Evolutionary conservation across 2,329 filamentous ascomycete species (phyloP), one percentile per base, ranked within the genome.

Genomic region (Hansfordia pulvinata): DNA sequence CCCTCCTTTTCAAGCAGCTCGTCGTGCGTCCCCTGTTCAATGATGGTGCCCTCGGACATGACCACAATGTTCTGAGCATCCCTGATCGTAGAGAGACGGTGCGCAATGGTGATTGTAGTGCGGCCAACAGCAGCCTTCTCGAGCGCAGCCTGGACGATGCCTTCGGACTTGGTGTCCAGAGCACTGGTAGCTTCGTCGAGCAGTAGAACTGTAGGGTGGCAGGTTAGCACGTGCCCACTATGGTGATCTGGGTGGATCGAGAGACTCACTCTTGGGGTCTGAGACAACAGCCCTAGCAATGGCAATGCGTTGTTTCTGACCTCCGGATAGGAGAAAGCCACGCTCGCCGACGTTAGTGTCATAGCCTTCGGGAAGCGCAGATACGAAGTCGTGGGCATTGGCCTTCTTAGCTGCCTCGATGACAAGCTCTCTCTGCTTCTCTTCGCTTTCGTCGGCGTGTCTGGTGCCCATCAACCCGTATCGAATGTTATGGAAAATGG

Each of bases 31-130:
- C 90, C 90, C 52, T 94, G 85, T 52, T 98, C 90, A 9, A 93
- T 65, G 32, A 98, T 92, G n/a, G 64, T 59, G 9, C 90, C 90
- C 33, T 75, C 56, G 4, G 75, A 68, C 76, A 98, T 88, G 35
- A 94, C 88, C 9, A 96, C 82, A 39, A 98, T 98, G 43, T 93
- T 94, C 52, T 96, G 80, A 0, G 88, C 88, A 35, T 85, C 76
- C 52, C 76, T 85, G 58, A 98, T 93, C 5, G 90, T 98, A 1
- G 85, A 93, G 7, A 98, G 64, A 39, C 88, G 77, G 56, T 98
- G 90, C 22, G 90, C 90, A 50, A 98, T 96, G 6, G 86, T 82
- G 40, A 96, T 93, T 3, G 90, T 96, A 0, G 90, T 98, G 28
- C 90, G 72, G 14, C 86, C 88, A 35, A 79, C 67, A 2, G 85